These are phyloP conservation scores for Ascochyta rabiei DNA, from an alignment of 2,329 filamentous ascomycete species.

Conservation along the genomic window DNA sequence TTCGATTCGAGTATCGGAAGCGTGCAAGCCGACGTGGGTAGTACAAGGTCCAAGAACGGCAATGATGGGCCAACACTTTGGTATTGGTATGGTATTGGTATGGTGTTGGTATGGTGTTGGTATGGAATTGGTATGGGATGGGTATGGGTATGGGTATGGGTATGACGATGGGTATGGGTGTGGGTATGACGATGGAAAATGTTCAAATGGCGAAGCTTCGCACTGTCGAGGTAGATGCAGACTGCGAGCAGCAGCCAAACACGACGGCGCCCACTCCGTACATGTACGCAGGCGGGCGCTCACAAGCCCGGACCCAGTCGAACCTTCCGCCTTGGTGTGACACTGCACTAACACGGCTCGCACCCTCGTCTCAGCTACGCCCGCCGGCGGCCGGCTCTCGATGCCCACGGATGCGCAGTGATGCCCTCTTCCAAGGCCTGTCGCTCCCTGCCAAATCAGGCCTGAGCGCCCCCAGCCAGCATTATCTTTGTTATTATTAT, in stretches of 20 bases:
- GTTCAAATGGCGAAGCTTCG: neutral
- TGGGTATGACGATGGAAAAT: neutral
- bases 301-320: slow-evolving; percentile 14
- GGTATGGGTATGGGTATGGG: too few species aligned
- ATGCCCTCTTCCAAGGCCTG: neutral
- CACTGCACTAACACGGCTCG: slow-evolving; percentile 12
- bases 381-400: slow-evolving; percentile 13
- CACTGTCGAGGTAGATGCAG: neutral
- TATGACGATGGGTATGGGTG: neutral
- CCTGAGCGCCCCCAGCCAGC: neutral
- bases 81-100: slow-evolving; percentile 1
- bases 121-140: neutral
- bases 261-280: slow-evolving; percentile 11
- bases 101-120: neutral
- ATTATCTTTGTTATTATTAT: too few species aligned
- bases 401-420: neutral
- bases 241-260: neutral
- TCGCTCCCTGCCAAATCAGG: slow-evolving; percentile 5
- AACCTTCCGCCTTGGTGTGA: slow-evolving; percentile 20
- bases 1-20: neutral
- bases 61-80: neutral
- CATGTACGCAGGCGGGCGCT: slow-evolving; percentile 11
- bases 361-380: slow-evolving; percentile 15
- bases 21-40: slow-evolving; percentile 1
- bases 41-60: neutral